Conservation (phyloP, 169 alveolate genomes). For the Eimeria necatrix region DNA sequence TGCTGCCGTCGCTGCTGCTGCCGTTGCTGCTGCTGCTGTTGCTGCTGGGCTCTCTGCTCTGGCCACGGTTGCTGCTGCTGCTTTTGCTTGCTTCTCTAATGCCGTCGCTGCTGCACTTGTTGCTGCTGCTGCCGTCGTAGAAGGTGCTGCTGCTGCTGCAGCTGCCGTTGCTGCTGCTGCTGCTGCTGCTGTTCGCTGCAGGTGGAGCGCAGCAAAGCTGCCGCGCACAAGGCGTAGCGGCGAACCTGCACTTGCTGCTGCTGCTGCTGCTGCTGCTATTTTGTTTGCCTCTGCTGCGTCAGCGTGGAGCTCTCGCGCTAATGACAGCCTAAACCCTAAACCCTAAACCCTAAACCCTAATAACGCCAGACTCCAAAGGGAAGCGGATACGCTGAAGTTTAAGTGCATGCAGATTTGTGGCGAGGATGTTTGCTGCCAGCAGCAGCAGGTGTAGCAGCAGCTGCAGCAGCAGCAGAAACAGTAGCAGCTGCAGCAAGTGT, state of each 20-base stretch:
- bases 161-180: neutral
- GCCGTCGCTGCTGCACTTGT: slow-evolving; percentile 4
- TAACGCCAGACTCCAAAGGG: neutral
- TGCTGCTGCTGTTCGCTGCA: neutral
- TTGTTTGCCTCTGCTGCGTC: slow-evolving; percentile 20
- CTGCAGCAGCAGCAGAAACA: too few relatives aligned
- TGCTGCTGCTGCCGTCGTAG: neutral
- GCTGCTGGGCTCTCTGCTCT: neutral
- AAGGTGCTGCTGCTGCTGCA: neutral
- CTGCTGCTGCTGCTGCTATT: neutral
- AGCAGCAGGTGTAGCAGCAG: too few relatives aligned
- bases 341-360: neutral
- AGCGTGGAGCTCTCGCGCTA: too few relatives aligned
- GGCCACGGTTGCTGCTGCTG: slow-evolving; percentile 1
- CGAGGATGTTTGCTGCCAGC: too few relatives aligned
- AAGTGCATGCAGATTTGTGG: neutral
- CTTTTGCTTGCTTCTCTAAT: neutral
- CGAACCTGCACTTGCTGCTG: neutral
- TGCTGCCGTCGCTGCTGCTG: neutral
- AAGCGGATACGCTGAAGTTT: neutral
- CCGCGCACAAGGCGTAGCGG: slow-evolving; percentile 2
- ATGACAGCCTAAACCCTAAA: neutral
- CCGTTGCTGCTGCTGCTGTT: neutral
- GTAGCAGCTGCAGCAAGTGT: too few relatives aligned
- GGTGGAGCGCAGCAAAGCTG: slow-evolving; percentile 8